Evolutionary conservation across 345 rosid genomes (phyloP).

Genomic region (Citrus sinensis): DVS_A1.0 CM039168.1:17517001-17517500

Average conservation of each 20-base stretch:
- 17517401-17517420: no score
- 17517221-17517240: slow-evolving; percentile 8
- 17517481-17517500: no score
- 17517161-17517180: slow-evolving; percentile 17
- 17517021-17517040: slow-evolving; percentile 78
- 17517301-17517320: background rate
- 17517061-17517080: slow-evolving; percentile 92
- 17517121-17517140: slow-evolving; percentile 35
- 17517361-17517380: no score
- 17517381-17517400: no score
- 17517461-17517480: no score
- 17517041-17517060: slow-evolving; percentile 73
- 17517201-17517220: slow-evolving; percentile 3
- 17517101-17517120: slow-evolving; percentile 59
- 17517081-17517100: slow-evolving; percentile 81
- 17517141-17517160: slow-evolving; percentile 36
- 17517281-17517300: background rate
- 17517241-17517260: slow-evolving; percentile 15
- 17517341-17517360: background rate
- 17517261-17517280: background rate
- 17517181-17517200: background rate
- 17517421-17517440: no score
- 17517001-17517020: slow-evolving; percentile 78
- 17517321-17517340: background rate
- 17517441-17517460: no score